Evolutionary conservation across 2,329 filamentous ascomycete genomes (phyloP), one percentile per base, ranked within the genome.

Genomic region (Plectosphaerella cucumerina): DNA sequence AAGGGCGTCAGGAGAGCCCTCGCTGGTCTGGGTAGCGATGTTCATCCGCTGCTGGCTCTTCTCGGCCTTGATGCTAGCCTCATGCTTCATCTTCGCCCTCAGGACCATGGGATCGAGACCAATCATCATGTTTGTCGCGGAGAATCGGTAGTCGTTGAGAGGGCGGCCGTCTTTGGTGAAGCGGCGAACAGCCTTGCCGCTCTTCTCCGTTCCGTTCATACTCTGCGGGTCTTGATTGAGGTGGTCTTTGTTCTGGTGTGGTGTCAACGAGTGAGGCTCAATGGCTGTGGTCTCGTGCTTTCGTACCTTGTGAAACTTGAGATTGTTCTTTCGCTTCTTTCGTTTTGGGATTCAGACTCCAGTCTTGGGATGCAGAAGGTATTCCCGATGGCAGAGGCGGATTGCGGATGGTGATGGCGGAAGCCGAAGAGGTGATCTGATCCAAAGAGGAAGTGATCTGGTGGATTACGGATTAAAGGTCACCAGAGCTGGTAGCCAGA

Each of bases 221-320:
- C 53, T 39, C 3, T 48, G 51, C 8, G 65, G 62, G 31, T 59
- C 53, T 17, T 65, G 56, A 9, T 57, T 55, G 3, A 56, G 54
- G 15, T 65, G 37, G 1, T 31, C 26, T 31, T 31, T 31, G 26
- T 31, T 31, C 8, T n/a, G n/a, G 26, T 31, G 6, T 8, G 9
- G 26, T n/a, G n/a, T n/a, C n/a, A n/a, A n/a, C n/a, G n/a, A n/a
- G n/a, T n/a, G n/a, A n/a, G n/a, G n/a, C n/a, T n/a, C n/a, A n/a
- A n/a, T n/a, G n/a, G n/a, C n/a, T n/a, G n/a, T n/a, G n/a, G n/a
- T n/a, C n/a, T n/a, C n/a, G n/a, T n/a, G n/a, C n/a, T n/a, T n/a
- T n/a, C n/a, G n/a, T n/a, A n/a, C n/a, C 26, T 4, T 31, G 26
- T 31, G 26, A 31, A 31, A n/a, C n/a, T n/a, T n/a, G n/a, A n/a